Base-by-base conservation (phyloP, 306 rosid species). In the Lotus japonicus region DNA sequence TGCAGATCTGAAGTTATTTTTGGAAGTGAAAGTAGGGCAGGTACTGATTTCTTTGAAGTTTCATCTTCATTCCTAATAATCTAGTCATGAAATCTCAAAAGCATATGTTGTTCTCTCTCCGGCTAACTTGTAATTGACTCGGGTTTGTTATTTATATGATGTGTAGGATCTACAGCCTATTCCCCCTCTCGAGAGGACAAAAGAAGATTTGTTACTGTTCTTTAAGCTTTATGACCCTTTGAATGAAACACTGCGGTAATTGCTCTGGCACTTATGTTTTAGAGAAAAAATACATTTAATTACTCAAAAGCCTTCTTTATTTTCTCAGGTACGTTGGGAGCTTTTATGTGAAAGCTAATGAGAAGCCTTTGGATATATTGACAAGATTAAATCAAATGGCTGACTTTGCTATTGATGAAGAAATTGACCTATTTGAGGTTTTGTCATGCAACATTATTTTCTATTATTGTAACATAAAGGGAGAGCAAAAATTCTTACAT, bases 161-260 rank as follows among this genome's bases (percentile, higher is more conserved):
- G 54, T 45, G 35, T 82, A 94, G 97, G 98, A 90, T 74, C 54
- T 84, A 53, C 80, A 26, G 62, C 87, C 96, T 51, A 72, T 94
- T 71, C 59, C 85, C 79, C 99, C 84, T 10, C 89, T 84, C 2
- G 90, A 68, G 66, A 94, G 82, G 78, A 76, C 83, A 19, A 94
- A 87, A 79, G 99, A 94, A 7, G 94, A 94, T 33, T 74, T 89
- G 58, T 71, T 92, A 1, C 87, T 89, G 18, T 92, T 92, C 80
- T 85, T 92, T 71, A 92, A 92, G 80, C 77, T 89, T 57, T 92
- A 89, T 84, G 87, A 87, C 46, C 97, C 94, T 61, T 78, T 74
- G 52, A 75, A 67, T 73, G 83, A 72, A 58, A 85, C 80, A 77
- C 86, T 92, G 55, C 74, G 96, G 97, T 92, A 85, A 39, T 45